These are phyloP conservation scores for Azolla pinnata DNA, from an alignment of 75 land plant genomes.

Conservation along the genomic window DNA sequence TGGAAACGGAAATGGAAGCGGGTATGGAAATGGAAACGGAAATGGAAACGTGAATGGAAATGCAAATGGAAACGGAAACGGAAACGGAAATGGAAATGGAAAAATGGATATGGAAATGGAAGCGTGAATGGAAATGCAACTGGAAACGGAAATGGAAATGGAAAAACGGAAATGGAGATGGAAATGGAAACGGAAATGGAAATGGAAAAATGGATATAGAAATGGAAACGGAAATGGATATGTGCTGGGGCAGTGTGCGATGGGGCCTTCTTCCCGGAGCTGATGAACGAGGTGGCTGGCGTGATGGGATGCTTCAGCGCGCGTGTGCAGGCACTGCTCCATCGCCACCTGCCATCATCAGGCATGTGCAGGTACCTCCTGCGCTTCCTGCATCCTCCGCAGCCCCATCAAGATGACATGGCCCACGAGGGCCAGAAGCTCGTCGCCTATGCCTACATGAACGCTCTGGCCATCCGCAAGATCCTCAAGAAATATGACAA, in stretches of 20 bases:
- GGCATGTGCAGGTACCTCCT: slow-evolving; percentile 43
- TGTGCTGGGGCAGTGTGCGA: slow-evolving; percentile 48
- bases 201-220: background rate
- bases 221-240: background rate
- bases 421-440: slow-evolving; percentile 49
- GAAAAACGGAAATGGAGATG: background rate
- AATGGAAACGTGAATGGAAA: too few species aligned
- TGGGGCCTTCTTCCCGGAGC: slow-evolving; percentile 51
- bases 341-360: slow-evolving; percentile 35
- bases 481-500: slow-evolving; percentile 90
- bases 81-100: background rate
- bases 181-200: background rate
- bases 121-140: background rate
- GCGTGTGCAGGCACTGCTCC: slow-evolving; percentile 47
- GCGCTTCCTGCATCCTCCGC: slow-evolving; percentile 29
- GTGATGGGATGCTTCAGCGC: slow-evolving; percentile 61
- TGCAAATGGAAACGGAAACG: background rate
- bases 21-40: too few species aligned
- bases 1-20: too few species aligned
- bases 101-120: background rate
- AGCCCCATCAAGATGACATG: slow-evolving; percentile 32
- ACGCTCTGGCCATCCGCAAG: slow-evolving; percentile 69
- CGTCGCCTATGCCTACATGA: slow-evolving; percentile 64
- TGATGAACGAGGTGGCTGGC: slow-evolving; percentile 57
- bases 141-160: background rate